phyloP scores from a whole-genome alignment of 306 rosid species.

The Styphnolobium japonicum region DNA sequence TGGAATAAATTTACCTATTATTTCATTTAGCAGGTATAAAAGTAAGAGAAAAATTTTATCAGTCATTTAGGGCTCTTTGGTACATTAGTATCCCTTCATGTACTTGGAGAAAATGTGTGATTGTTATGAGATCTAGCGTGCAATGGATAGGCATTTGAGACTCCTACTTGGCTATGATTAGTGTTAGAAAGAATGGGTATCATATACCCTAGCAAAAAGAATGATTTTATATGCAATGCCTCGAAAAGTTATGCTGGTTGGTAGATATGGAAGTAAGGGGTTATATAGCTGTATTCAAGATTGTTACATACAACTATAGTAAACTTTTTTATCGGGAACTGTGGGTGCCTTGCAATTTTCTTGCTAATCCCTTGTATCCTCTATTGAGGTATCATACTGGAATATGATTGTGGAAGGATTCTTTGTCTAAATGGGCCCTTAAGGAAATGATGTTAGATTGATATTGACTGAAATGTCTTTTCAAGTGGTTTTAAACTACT shows the following conservation, averaged over 20 bases:
- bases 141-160: constrained; percentile 7
- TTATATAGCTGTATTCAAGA: background rate
- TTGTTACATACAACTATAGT: background rate
- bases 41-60: background rate
- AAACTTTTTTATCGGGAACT: background rate
- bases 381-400: background rate
- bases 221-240: background rate
- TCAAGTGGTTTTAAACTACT: constrained; percentile 10
- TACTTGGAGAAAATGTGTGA: constrained; percentile 9
- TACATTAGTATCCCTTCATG: constrained; percentile 4
- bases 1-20: background rate
- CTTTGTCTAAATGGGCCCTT: constrained; percentile 6
- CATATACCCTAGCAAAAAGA: background rate
- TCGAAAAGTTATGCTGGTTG: constrained; percentile 1
- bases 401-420: constrained; percentile 7
- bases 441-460: constrained; percentile 7
- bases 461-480: constrained; percentile 4
- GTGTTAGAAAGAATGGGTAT: background rate
- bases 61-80: constrained; percentile 13
- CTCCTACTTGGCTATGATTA: background rate
- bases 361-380: constrained; percentile 5
- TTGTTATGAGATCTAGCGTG: constrained; percentile 15
- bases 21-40: constrained; percentile 2
- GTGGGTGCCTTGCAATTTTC: constrained; percentile 4
- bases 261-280: background rate